phyloP scores from a whole-genome alignment of 2,329 filamentous ascomycete species.

The Ophiostoma sp. region DNA sequence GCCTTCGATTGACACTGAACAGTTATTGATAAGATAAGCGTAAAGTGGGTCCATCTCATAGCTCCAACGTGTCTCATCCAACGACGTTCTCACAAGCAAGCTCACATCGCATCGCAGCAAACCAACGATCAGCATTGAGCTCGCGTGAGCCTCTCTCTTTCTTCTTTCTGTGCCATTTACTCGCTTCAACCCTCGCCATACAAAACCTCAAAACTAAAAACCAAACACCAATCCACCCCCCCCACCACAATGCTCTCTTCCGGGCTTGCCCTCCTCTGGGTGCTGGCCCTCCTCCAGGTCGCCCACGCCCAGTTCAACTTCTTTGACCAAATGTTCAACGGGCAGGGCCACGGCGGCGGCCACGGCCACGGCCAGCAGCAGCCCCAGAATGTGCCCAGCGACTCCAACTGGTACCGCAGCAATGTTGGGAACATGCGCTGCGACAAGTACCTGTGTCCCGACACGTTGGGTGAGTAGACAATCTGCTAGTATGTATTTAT shows the following conservation, averaged over 20 bases:
- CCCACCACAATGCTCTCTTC: constrained; percentile 23
- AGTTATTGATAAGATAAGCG: constrained; percentile 7
- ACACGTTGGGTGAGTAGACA: constrained; percentile 57
- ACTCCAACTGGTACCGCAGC: constrained; percentile 66
- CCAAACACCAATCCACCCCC: no score
- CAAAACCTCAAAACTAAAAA: not conserved
- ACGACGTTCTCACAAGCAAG: not conserved
- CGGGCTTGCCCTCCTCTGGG: constrained; percentile 35
- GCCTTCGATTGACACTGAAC: not conserved
- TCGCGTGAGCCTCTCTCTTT: not conserved
- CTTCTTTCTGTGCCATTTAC: not conserved
- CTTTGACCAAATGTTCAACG: constrained; percentile 94
- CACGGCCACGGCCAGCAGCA: constrained; percentile 50
- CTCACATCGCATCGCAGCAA: no score
- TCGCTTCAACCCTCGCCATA: not conserved
- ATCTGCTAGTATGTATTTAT: not conserved
- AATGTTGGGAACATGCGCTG: constrained; percentile 62
- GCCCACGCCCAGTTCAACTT: constrained; percentile 84
- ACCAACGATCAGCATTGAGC: not conserved
- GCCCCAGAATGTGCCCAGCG: constrained; percentile 76
- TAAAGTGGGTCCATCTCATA: not conserved
- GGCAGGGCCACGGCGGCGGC: constrained; percentile 42
- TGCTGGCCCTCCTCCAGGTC: constrained; percentile 57
- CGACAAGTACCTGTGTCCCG: constrained; percentile 89
- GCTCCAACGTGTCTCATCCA: constrained; percentile 15